These are phyloP conservation scores for Mortierella antarctica DNA, from an alignment of 192 early-diverging fungal genomes.

Conservation along the genomic window DNA sequence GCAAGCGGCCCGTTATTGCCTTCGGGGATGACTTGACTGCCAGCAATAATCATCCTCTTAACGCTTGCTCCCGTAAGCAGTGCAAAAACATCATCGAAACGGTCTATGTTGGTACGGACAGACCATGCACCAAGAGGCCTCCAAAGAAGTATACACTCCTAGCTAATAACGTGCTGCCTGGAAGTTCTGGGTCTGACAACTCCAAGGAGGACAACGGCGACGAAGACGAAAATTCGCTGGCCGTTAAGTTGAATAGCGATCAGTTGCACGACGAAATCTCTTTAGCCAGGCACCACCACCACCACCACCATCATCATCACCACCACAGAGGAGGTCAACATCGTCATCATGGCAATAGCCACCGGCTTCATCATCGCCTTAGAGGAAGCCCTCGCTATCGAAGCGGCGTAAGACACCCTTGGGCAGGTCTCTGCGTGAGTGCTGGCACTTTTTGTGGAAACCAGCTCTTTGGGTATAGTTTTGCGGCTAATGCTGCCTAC, in stretches of 20 bases:
- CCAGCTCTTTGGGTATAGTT: constrained; percentile 15
- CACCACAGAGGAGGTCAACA: background rate
- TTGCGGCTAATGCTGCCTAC: constrained; percentile 10
- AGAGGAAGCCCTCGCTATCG: background rate
- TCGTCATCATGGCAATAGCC: background rate
- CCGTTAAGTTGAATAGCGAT: background rate
- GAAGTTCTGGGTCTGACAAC: background rate
- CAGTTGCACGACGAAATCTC: background rate
- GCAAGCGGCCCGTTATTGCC: constrained; percentile 1
- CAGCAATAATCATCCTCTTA: background rate
- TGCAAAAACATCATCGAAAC: background rate
- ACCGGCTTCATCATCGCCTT: background rate
- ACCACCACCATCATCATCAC: background rate
- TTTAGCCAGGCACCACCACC: background rate
- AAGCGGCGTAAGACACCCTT: background rate
- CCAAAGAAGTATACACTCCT: background rate
- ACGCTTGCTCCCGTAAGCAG: background rate
- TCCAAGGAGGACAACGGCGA: background rate
- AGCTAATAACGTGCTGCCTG: background rate
- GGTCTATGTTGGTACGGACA: background rate
- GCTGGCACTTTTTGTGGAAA: constrained; percentile 9
- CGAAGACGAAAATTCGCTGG: background rate
- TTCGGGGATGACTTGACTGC: constrained; percentile 1
- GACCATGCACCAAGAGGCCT: background rate
- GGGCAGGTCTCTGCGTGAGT: constrained; percentile 4